Base-by-base conservation (phyloP, 2,329 filamentous ascomycete genomes). In the Camptophora hylomeconis region DNA sequence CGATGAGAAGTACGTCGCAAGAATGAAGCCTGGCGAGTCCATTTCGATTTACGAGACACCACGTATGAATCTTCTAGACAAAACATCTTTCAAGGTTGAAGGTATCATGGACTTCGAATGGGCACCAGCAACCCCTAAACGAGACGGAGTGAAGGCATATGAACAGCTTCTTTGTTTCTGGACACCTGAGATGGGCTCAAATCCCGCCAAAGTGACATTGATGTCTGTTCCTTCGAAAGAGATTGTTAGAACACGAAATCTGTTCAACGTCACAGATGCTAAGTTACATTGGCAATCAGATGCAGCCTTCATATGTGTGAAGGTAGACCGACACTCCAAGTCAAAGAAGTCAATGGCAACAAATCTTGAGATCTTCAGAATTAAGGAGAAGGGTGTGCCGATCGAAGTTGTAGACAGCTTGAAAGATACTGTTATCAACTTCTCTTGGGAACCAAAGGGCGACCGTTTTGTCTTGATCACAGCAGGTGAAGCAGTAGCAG, bases 261-360 rank as follows among this genome's bases (percentile, higher is more conserved):
- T 98, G 24, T 95, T 98, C 72, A 95, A 89, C 53, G 89, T 98
- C 34, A 83, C 82, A 24, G 89, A 98, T 54, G 89, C 81, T 34
- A 98, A 95, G 65, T 72, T 98, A 11, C 89, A 98, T 67, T 98
- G 89, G 89, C 89, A 98, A 61, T 93, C 84, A 3, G 83, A 94
- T 39, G 81, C 76, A 32, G 72, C 79, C 37, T 98, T 94, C 53
- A 75, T 98, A 36, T 95, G 89, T 52, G 87, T 95, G 56, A 98
- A 98, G 71, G 89, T 98, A 33, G 89, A 98, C 57, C 73, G 89
- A 42, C 89, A 98, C 67, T 93, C 84, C 56, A 98, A 98, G 63
- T 94, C 86, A 33, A 95, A 95, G 69, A 98, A 95, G 63, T 93
- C 84, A 3, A 73, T 92, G 48, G 87, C 86, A 37, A 98, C 89